Percentiles rank a stretch among this genome's conserved stretches.
Conservation (phyloP, 768 basidiomycete species). For the Mycena amicta region DNA sequence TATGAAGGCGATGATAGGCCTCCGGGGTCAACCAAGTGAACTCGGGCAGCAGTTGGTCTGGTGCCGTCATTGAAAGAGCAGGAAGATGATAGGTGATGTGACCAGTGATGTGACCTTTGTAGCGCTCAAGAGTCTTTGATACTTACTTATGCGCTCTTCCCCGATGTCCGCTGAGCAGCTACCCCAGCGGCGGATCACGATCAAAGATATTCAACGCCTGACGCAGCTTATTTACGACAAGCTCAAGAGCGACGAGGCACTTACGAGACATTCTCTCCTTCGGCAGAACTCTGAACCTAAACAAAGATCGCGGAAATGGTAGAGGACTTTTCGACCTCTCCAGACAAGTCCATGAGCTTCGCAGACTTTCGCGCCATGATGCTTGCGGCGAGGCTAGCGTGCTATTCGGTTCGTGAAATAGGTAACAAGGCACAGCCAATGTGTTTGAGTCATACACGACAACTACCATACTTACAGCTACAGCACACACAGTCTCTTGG, state of each 20-base stretch:
- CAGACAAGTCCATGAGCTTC: constrained; percentile 69
- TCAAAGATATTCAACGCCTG: constrained; percentile 66
- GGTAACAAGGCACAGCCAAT: no score
- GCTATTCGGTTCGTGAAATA: no score
- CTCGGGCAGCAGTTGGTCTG: no score
- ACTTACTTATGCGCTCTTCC: constrained; percentile 76
- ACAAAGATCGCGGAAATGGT: constrained; percentile 78
- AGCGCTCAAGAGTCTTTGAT: no score
- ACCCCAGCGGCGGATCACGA: constrained; percentile 55
- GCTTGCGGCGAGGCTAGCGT: constrained; percentile 59
- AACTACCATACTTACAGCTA: no score
- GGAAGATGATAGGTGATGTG: no score
- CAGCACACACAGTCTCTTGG: no score
- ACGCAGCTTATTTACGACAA: constrained; percentile 67
- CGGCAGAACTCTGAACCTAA: constrained; percentile 7
- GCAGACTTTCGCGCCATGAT: constrained; percentile 79
- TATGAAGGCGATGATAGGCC: no score
- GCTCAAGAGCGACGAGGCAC: constrained; percentile 69
- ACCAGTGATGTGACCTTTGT: no score
- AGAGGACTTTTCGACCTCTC: constrained; percentile 67
- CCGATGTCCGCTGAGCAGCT: constrained; percentile 55
- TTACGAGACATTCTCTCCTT: constrained; percentile 32
- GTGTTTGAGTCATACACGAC: no score
- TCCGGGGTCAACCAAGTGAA: no score
- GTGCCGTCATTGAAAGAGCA: no score